Base-by-base conservation (phyloP, 768 basidiomycete species). In the Boletus rex-veris region DNA sequence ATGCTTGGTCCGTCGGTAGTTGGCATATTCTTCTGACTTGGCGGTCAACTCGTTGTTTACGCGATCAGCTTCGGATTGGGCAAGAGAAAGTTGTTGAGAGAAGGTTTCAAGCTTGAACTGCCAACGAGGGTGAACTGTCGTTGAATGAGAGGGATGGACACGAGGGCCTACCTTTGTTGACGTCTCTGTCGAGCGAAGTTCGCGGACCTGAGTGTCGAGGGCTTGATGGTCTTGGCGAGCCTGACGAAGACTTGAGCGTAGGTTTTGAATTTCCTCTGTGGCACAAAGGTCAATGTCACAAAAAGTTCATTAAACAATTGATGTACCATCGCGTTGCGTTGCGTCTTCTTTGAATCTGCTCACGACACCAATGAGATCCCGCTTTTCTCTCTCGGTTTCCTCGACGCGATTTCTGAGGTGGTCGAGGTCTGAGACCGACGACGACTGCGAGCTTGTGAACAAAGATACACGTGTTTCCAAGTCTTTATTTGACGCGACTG, bases 41-140 rank as follows among this genome's bases (percentile, higher is more conserved):
- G 79, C 68, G 3, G 75, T 73, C 48, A 94, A 80, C 62, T 94
- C 90, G 16, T 75, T 69, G 58, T 80, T 83, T 21, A 81, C 75
- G 44, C 90, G 88, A 52, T 90, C 81, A 15, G 81, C 80, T 71
- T 97, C 93, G 0, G 81, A 76, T 69, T 87, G 84, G 5, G 90
- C 78, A 5, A 93, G 81, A 55, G 86, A 71, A 7, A 95, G 75
- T 71, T 95, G 91, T 71, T 94, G 91, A 5, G 84, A 77, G 14
- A 91, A 78, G 2, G 91, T 84, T 53, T 94, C 88, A 54, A 94
- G 69, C 71, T 90, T 92, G 78, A 94, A 96, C 88, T 95, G 38
- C 45, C 37, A 18, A 5, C 28, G 18, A 38, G 62, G 18, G 55
- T 18, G 7, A 9, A 28, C 36, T 31, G 46, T 16, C 8, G 39